These are phyloP conservation scores for Tulasnella sp. DNA, from an alignment of 768 basidiomycete species.

Conservation along the genomic window DNA sequence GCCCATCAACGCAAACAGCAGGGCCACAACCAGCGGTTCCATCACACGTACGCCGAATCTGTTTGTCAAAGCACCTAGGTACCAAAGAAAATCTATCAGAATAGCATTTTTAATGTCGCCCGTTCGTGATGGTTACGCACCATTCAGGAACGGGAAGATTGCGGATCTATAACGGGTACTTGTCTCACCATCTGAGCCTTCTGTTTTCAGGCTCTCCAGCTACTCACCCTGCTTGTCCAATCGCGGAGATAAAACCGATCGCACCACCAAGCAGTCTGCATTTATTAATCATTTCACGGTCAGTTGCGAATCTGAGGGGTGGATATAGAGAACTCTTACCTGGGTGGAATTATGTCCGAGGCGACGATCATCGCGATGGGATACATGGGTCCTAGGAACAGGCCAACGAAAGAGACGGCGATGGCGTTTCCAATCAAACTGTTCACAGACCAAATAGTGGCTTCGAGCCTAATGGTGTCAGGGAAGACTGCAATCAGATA, in stretches of 20 bases:
- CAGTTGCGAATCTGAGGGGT: background rate
- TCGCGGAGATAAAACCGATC: constrained; percentile 29
- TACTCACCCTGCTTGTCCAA: constrained; percentile 23
- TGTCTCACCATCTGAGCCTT: too few relatives aligned
- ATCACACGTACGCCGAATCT: constrained; percentile 1
- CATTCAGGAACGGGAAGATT: constrained; percentile 50
- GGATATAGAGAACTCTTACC: background rate
- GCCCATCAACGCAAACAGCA: background rate
- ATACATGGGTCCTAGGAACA: constrained; percentile 32
- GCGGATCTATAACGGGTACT: too few relatives aligned
- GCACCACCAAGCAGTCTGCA: background rate
- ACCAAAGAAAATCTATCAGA: background rate
- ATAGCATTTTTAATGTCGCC: background rate
- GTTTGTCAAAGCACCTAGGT: background rate
- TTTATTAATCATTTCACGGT: too few relatives aligned
- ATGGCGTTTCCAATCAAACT: constrained; percentile 30
- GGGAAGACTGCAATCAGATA: too few relatives aligned
- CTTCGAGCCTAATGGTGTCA: constrained; percentile 25
- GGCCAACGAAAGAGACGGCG: constrained; percentile 29
- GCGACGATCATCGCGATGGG: background rate
- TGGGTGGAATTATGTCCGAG: too few relatives aligned
- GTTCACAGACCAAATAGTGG: constrained; percentile 30
- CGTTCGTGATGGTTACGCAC: background rate
- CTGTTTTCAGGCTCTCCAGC: too few relatives aligned
- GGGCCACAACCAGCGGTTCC: background rate